Evolutionary conservation across 352 stramenopile species (phyloP).

Genomic region (Aphanomyces stellatus): DNA sequence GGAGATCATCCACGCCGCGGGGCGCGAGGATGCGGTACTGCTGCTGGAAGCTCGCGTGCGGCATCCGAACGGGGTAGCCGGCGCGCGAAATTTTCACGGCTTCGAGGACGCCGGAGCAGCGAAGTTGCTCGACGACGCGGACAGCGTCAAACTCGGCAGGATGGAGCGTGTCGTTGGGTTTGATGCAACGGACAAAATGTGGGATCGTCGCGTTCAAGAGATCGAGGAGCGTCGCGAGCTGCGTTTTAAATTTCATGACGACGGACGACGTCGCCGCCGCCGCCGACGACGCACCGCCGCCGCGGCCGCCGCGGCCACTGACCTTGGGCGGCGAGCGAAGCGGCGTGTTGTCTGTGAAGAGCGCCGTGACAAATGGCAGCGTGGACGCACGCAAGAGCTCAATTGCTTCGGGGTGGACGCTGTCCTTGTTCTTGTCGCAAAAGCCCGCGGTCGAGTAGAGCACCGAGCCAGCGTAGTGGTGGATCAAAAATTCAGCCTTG

Average conservation of each 20-base stretch:
- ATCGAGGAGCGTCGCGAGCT: conserved; percentile 88
- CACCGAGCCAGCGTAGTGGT: conserved; percentile 79
- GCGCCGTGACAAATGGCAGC: conserved; percentile 50
- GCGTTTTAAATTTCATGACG: conserved; percentile 89
- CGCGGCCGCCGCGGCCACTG: conserved; percentile 22
- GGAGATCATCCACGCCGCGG: conserved; percentile 17
- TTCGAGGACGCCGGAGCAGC: conserved; percentile 81
- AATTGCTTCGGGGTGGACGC: conserved; percentile 73
- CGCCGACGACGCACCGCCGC: conserved; percentile 37
- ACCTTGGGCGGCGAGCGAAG: conserved; percentile 28
- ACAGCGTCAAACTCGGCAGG: conserved; percentile 49
- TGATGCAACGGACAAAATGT: conserved; percentile 87
- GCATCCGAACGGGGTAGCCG: conserved; percentile 91
- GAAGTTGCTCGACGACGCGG: conserved; percentile 72
- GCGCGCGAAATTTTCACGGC: conserved; percentile 84
- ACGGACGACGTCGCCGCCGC: conserved; percentile 58
- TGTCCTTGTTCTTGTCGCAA: conserved; percentile 86
- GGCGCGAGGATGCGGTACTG: conserved; percentile 42
- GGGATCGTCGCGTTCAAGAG: conserved; percentile 93
- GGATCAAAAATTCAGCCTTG: conserved; percentile 76
- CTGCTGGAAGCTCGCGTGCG: conserved; percentile 88
- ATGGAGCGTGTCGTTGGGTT: conserved; percentile 72
- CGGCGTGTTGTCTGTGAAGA: conserved; percentile 29
- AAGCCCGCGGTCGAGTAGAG: conserved; percentile 75
- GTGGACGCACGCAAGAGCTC: conserved; percentile 61